Evolutionary conservation across 2,329 filamentous ascomycete genomes (phyloP), one percentile per base, ranked within the genome.

Genomic region (Trichophyton mentagrophytes): DNA sequence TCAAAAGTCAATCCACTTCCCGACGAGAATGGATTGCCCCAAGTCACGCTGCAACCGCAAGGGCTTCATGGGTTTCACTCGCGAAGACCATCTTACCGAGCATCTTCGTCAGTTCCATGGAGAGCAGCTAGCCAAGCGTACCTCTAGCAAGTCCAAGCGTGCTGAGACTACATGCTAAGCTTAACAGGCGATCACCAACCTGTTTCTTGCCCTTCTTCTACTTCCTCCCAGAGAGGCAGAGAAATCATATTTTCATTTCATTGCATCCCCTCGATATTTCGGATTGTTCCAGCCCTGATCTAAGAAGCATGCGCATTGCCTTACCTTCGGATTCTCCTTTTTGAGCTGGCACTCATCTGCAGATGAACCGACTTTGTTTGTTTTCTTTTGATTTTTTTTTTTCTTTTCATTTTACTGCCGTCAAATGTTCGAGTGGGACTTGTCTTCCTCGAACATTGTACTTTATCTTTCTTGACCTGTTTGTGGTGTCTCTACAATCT

Each of bases 61-160:
- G 65, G 75, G 73, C 3, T 67, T 64, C 46, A 71, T 75, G 62
- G 82, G 81, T 0, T 85, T 84, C 66, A 78, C 79, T 3, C 74
- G 82, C 4, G 74, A 77, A 59, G 82, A 85, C 66, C 82, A 85
- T 66, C 72, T 83, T 46, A 75, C 74, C 44, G 82, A 84, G 66
- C 82, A 85, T 67, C 68, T 80, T 59, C 72, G 82, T 59, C 79
- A 79, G 49, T 82, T 78, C 62, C 82, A 85, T 66, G 75, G 78
- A 60, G 69, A 77, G 53, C 73, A 79, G 38, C 67, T 78, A 17
- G 73, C 74, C 2, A 76, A 76, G 67, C 73, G 74, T 1, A 66
- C 67, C 13, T 67, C 69, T 11, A 33, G 15, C 42, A 58, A 47
- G n/a, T 58, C 42, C 22, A 44, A 47, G 8, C 36, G 25, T 40